Evolutionary conservation across 139 green algal species (phyloP).

Genomic region (Tetraselmis chui): DNA sequence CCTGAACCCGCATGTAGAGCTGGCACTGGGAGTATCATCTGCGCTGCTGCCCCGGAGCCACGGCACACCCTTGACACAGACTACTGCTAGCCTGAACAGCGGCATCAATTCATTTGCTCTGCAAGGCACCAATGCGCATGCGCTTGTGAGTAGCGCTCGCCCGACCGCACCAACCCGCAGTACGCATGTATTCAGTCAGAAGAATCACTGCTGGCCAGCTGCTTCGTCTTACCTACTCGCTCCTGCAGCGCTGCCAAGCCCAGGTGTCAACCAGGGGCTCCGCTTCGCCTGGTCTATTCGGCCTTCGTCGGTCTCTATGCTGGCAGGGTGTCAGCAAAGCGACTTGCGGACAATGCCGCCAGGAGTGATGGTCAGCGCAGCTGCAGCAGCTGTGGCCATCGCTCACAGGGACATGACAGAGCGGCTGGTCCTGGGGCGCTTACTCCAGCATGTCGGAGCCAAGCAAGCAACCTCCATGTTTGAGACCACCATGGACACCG

Average conservation of each 20-base stretch:
- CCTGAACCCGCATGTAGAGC: constrained; percentile 52
- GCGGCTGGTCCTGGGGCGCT: background rate
- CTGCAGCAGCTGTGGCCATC: background rate
- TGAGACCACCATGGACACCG: background rate
- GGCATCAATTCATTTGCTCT: constrained; percentile 80
- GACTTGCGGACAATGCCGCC: background rate
- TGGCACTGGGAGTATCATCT: background rate
- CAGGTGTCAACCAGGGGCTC: too few species aligned
- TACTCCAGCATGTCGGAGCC: background rate
- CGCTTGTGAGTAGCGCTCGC: too few species aligned
- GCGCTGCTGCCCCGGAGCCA: background rate
- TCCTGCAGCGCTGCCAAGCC: too few species aligned
- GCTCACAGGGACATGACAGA: background rate
- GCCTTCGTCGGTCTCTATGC: too few species aligned
- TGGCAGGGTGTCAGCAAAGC: background rate
- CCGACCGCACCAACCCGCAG: too few species aligned
- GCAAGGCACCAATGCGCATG: constrained; percentile 70
- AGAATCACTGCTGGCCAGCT: too few species aligned
- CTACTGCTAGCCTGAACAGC: background rate
- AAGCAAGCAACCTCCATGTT: background rate
- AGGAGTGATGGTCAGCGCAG: background rate
- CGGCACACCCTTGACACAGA: background rate
- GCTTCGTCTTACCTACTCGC: too few species aligned
- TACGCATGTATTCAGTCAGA: too few species aligned
- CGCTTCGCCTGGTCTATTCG: background rate